These are phyloP conservation scores for Amanita phalloides DNA, from an alignment of 768 basidiomycete species.

Conservation along the genomic window DNA sequence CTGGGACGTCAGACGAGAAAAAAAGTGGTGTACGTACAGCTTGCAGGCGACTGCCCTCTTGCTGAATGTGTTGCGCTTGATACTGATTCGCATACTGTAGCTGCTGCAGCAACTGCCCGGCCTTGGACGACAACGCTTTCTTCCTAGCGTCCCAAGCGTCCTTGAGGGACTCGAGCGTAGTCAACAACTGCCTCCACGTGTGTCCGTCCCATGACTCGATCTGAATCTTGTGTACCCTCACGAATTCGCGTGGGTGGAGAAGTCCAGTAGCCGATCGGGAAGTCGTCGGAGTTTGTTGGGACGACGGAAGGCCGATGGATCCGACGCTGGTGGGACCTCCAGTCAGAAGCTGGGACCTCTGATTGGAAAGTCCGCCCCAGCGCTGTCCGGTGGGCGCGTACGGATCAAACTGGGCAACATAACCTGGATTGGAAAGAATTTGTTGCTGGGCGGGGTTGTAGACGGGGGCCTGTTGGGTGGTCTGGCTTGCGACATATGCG, in stretches of 20 bases:
- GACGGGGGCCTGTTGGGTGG: slow-evolving; percentile 14
- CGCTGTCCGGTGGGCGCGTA: slow-evolving; percentile 35
- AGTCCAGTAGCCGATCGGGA: slow-evolving; percentile 24
- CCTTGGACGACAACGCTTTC: slow-evolving; percentile 38
- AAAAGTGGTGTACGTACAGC: slow-evolving; percentile 31
- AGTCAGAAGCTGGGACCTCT: slow-evolving; percentile 9
- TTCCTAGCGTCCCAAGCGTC: slow-evolving; percentile 53
- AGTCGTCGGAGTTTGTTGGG: slow-evolving; percentile 11
- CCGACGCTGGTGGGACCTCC: slow-evolving; percentile 8
- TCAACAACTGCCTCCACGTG: slow-evolving; percentile 63
- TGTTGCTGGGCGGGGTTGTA: slow-evolving; percentile 39
- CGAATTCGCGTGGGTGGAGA: slow-evolving; percentile 58
- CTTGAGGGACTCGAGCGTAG: slow-evolving; percentile 54
- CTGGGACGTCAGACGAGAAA: background rate
- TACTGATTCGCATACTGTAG: slow-evolving; percentile 34
- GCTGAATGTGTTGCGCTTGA: slow-evolving; percentile 31
- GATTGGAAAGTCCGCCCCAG: slow-evolving; percentile 22
- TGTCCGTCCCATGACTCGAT: slow-evolving; percentile 64
- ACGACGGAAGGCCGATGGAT: background rate
- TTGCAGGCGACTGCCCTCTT: slow-evolving; percentile 49
- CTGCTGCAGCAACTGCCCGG: slow-evolving; percentile 35
- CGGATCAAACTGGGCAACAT: slow-evolving; percentile 43
- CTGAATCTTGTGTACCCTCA: slow-evolving; percentile 53
- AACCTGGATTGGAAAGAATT: slow-evolving; percentile 32
- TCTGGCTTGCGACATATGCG: slow-evolving; percentile 23